A percentile compares a stretch with the other conserved stretches of the same genome.
These are phyloP conservation scores for Mycena galericulata DNA, from an alignment of 768 basidiomycete genomes.

Conservation along the genomic window DNA sequence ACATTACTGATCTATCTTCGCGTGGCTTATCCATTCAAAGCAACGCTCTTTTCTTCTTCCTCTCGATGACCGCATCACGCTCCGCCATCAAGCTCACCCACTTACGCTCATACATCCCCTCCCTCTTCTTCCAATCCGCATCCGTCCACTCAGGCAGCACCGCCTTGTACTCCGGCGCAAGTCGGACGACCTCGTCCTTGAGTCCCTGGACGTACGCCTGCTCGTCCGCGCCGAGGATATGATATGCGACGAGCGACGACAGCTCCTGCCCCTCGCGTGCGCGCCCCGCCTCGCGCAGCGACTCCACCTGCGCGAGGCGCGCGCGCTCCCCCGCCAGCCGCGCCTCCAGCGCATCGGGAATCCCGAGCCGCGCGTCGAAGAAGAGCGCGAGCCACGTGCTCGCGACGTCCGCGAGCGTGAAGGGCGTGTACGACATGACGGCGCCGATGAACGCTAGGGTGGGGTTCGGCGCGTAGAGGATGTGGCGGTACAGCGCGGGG, in stretches of 20 bases:
- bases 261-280: slow-evolving; percentile 38
- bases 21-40: no score
- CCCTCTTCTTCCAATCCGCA: slow-evolving; percentile 44
- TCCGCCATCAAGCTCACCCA: slow-evolving; percentile 47
- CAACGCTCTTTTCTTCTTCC: no score
- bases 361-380: slow-evolving; percentile 48
- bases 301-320: slow-evolving; percentile 43
- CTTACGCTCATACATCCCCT: slow-evolving; percentile 52
- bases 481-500: slow-evolving; percentile 57
- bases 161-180: slow-evolving; percentile 43
- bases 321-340: slow-evolving; percentile 53
- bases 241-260: slow-evolving; percentile 51
- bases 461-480: slow-evolving; percentile 60
- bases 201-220: slow-evolving; percentile 50
- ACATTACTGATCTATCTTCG: no score
- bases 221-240: slow-evolving; percentile 50
- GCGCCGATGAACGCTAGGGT: slow-evolving; percentile 61
- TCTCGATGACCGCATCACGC: slow-evolving; percentile 24
- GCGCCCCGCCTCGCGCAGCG: slow-evolving; percentile 32
- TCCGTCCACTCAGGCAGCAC: slow-evolving; percentile 53
- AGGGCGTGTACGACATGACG: slow-evolving; percentile 58
- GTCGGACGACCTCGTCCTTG: slow-evolving; percentile 47
- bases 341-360: slow-evolving; percentile 48
- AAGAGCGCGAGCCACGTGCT: slow-evolving; percentile 62
- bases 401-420: slow-evolving; percentile 60